phyloP scores from a whole-genome alignment of 2,329 filamentous ascomycete genomes.

The Cadophora sp. region DNA sequence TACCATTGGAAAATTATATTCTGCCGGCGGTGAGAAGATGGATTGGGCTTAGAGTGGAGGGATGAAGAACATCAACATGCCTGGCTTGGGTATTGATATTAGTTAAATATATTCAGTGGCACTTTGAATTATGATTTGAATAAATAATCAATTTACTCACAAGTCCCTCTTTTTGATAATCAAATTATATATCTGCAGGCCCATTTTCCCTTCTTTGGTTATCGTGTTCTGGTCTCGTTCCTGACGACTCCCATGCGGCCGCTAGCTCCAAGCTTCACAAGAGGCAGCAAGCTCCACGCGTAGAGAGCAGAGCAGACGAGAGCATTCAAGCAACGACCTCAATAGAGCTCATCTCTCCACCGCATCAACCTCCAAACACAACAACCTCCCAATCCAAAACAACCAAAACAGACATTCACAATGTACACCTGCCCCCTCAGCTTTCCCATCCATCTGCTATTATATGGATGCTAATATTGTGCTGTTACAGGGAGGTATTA shows the following conservation, averaged over 20 bases:
- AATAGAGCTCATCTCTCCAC: slow-evolving; percentile 18
- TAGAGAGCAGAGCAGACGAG: slow-evolving; percentile 32
- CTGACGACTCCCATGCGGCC: slow-evolving; percentile 2
- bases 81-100: background rate
- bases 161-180: background rate
- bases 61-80: background rate
- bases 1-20: slow-evolving; percentile 27
- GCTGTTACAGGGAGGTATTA: slow-evolving; percentile 84
- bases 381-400: slow-evolving; percentile 20
- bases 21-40: slow-evolving; percentile 17
- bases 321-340: slow-evolving; percentile 34
- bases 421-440: slow-evolving; percentile 33
- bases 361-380: slow-evolving; percentile 17
- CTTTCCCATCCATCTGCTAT: slow-evolving; percentile 23
- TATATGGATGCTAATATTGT: slow-evolving; percentile 13
- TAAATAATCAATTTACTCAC: background rate
- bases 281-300: slow-evolving; percentile 44
- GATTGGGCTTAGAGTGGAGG: slow-evolving; percentile 19
- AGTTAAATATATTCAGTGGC: background rate
- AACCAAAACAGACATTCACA: slow-evolving; percentile 36
- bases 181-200: background rate
- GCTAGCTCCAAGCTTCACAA: slow-evolving; percentile 15
- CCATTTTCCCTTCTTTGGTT: too few relatives aligned
- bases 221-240: background rate
- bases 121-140: background rate